These are phyloP conservation scores for Mesostigma viride DNA, from an alignment of 139 green algal genomes.

Conservation along the genomic window DNA sequence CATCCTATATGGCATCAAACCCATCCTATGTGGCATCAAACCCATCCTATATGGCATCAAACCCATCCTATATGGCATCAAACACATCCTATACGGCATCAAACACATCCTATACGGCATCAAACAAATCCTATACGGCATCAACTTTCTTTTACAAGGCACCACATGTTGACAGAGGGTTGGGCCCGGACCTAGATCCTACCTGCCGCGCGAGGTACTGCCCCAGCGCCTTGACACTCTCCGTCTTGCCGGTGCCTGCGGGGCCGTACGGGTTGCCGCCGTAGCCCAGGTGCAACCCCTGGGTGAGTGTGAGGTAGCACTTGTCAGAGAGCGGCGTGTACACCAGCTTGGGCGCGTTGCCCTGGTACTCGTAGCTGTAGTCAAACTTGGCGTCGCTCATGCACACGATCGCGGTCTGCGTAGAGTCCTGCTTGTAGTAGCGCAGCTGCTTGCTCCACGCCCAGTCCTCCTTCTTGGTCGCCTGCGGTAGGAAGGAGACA, in stretches of 20 bases:
- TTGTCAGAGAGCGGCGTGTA: slow-evolving; percentile 79
- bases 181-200: no score
- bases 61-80: no score
- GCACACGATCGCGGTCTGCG: slow-evolving; percentile 37
- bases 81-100: no score
- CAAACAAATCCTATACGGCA: no score
- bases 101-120: no score
- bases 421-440: slow-evolving; percentile 41
- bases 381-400: slow-evolving; percentile 59
- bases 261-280: slow-evolving; percentile 73
- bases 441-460: slow-evolving; percentile 58
- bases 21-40: no score
- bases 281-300: slow-evolving; percentile 62
- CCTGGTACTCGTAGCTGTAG: slow-evolving; percentile 75
- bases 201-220: slow-evolving; percentile 41
- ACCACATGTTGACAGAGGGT: no score
- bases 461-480: slow-evolving; percentile 41
- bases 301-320: slow-evolving; percentile 64
- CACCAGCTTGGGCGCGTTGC: slow-evolving; percentile 67
- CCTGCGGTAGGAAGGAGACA: no score
- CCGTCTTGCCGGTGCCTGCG: slow-evolving; percentile 71
- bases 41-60: no score
- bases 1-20: no score
- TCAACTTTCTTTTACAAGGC: not conserved
- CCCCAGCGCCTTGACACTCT: slow-evolving; percentile 71